These are phyloP conservation scores for Erysimum pusillum DNA, from an alignment of 441 rosid species.

Conservation along the genomic window DNA sequence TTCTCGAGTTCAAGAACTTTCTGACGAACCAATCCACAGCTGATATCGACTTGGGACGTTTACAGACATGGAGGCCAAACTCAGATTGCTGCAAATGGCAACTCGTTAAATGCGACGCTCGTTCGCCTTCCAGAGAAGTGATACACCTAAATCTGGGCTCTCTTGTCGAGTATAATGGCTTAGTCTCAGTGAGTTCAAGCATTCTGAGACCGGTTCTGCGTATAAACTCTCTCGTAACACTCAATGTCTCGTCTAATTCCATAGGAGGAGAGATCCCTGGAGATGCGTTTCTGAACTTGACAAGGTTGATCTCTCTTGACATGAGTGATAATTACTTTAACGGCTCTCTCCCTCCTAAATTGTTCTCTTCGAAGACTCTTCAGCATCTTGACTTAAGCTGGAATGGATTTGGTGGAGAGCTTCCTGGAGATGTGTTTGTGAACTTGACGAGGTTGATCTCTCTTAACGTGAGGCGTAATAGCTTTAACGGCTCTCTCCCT, in stretches of 20 bases:
- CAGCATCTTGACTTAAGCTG: slow-evolving; percentile 31
- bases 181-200: slow-evolving; percentile 22
- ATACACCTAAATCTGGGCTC: slow-evolving; percentile 13
- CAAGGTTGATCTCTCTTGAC: slow-evolving; percentile 34
- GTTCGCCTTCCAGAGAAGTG: slow-evolving; percentile 30
- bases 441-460: slow-evolving; percentile 40
- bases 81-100: slow-evolving; percentile 51
- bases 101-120: slow-evolving; percentile 38
- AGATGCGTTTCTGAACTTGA: slow-evolving; percentile 44
- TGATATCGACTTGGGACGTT: neutral
- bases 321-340: slow-evolving; percentile 34
- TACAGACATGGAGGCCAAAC: slow-evolving; percentile 46
- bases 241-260: slow-evolving; percentile 39
- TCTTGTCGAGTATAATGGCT: slow-evolving; percentile 13
- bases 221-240: slow-evolving; percentile 36
- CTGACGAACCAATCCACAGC: slow-evolving; percentile 19
- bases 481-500: slow-evolving; percentile 28
- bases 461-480: slow-evolving; percentile 38
- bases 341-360: slow-evolving; percentile 38
- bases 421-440: slow-evolving; percentile 43
- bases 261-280: slow-evolving; percentile 45
- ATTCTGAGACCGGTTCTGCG: slow-evolving; percentile 42
- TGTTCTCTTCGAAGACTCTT: slow-evolving; percentile 43
- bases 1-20: slow-evolving; percentile 40
- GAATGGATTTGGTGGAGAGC: slow-evolving; percentile 47